These are phyloP conservation scores for Mortierella sp. DNA, from an alignment of 371 early-diverging fungal genomes.

Conservation along the genomic window DNA sequence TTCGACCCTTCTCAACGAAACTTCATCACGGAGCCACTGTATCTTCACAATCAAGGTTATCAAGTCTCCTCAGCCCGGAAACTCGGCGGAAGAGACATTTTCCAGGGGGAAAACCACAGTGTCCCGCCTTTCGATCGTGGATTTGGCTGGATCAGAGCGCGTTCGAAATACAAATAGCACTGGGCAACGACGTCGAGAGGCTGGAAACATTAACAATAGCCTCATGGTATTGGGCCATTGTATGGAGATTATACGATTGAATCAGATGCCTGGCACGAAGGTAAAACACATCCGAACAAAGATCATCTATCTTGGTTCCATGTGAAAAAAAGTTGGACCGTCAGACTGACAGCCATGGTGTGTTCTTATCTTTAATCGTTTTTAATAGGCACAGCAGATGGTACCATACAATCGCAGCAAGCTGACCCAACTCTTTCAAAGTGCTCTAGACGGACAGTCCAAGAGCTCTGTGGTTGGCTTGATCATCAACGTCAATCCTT, in stretches of 20 bases:
- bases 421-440: constrained; percentile 76
- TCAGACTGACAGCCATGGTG: neutral
- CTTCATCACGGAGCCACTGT: constrained; percentile 77
- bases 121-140: constrained; percentile 85
- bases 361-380: neutral
- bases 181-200: constrained; percentile 91
- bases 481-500: constrained; percentile 78
- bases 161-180: constrained; percentile 81
- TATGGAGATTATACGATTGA: constrained; percentile 71
- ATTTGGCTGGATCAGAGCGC: constrained; percentile 97
- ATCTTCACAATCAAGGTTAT: constrained; percentile 77
- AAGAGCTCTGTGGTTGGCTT: constrained; percentile 71
- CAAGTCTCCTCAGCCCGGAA: constrained; percentile 63
- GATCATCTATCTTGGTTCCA: neutral
- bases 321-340: neutral
- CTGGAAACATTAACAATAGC: constrained; percentile 94
- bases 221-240: constrained; percentile 95
- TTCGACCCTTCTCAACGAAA: constrained; percentile 69
- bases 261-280: constrained; percentile 59
- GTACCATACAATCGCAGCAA: constrained; percentile 81
- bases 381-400: constrained; percentile 56
- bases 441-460: constrained; percentile 64
- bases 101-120: constrained; percentile 56
- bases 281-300: constrained; percentile 1
- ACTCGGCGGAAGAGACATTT: constrained; percentile 63